phyloP scores from a whole-genome alignment of 495 filamentous ascomycete genomes.

The Lentithecium fluviatile region DNA sequence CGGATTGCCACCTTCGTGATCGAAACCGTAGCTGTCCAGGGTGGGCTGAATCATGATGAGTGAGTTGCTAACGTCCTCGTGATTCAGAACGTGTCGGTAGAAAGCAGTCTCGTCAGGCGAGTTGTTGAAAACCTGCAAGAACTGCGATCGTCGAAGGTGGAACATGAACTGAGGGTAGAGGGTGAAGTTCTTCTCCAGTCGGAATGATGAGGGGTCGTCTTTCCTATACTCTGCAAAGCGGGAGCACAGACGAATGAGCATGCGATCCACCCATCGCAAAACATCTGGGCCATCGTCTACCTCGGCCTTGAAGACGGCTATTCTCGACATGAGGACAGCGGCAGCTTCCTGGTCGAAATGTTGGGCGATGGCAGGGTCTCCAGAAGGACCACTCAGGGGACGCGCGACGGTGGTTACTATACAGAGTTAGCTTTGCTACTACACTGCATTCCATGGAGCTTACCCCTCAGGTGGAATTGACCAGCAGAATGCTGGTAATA shows the following conservation, averaged over 20 bases:
- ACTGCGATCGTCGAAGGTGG: conserved; percentile 93
- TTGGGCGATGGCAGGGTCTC: conserved; percentile 95
- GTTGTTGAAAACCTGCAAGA: conserved; percentile 99
- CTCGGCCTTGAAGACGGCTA: conserved; percentile 98
- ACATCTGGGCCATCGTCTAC: conserved; percentile 99
- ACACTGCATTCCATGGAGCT: background rate
- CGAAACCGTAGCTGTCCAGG: conserved; percentile 94
- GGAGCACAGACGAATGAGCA: conserved; percentile 96
- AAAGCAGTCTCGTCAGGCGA: conserved; percentile 99
- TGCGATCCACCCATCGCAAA: conserved; percentile 95
- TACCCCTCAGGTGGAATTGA: conserved; percentile 74
- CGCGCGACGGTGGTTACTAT: conserved; percentile 86
- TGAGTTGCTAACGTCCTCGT: conserved; percentile 95
- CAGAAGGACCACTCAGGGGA: conserved; percentile 88
- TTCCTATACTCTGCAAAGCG: conserved; percentile 98
- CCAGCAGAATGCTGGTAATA: conserved; percentile 98
- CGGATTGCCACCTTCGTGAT: conserved; percentile 84
- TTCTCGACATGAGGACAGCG: conserved; percentile 96
- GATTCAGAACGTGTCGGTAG: conserved; percentile 94
- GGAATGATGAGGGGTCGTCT: conserved; percentile 96
- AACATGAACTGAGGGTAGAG: conserved; percentile 99
- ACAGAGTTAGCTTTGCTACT: conserved; percentile 6
- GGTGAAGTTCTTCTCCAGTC: conserved; percentile 98
- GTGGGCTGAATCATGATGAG: conserved; percentile 99
- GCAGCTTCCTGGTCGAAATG: conserved; percentile 99